phyloP scores from a whole-genome alignment of 202 grass and related monocot genomes.

The Panicum hallii region DNA sequence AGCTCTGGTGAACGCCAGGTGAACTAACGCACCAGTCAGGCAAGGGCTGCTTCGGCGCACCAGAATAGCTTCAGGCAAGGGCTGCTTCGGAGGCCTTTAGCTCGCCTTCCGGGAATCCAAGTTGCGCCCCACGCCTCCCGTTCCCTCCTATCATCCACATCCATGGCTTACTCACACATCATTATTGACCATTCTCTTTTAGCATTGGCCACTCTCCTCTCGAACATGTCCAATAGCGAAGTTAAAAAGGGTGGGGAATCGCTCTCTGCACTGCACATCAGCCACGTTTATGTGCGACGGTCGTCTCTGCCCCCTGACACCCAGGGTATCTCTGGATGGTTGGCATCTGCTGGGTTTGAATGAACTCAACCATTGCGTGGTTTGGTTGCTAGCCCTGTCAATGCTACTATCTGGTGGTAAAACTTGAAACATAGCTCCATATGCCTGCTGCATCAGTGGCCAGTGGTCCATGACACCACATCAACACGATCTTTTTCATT shows the following conservation, averaged over 20 bases:
- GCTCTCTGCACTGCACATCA: neutral
- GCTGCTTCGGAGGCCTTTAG: too few species aligned
- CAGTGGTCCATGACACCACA: neutral
- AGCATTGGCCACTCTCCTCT: neutral
- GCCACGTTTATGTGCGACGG: neutral
- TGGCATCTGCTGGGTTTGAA: neutral
- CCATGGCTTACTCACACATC: neutral
- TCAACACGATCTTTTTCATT: slow-evolving; percentile 25
- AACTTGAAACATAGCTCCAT: neutral
- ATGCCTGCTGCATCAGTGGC: neutral
- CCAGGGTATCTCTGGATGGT: neutral
- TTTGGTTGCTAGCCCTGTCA: neutral
- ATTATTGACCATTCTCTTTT: neutral
- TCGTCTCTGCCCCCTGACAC: neutral
- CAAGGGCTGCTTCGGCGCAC: too few species aligned
- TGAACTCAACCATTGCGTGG: neutral
- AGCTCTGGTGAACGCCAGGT: too few species aligned
- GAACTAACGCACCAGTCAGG: too few species aligned
- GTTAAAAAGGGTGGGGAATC: neutral
- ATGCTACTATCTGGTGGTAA: neutral
- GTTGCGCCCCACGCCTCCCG: neutral
- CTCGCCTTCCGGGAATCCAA: neutral
- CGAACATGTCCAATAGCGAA: neutral
- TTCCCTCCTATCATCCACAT: neutral
- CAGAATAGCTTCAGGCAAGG: too few species aligned